Conservation (phyloP, 2,329 filamentous ascomycete species). For the Trichoderma sp. region DNA sequence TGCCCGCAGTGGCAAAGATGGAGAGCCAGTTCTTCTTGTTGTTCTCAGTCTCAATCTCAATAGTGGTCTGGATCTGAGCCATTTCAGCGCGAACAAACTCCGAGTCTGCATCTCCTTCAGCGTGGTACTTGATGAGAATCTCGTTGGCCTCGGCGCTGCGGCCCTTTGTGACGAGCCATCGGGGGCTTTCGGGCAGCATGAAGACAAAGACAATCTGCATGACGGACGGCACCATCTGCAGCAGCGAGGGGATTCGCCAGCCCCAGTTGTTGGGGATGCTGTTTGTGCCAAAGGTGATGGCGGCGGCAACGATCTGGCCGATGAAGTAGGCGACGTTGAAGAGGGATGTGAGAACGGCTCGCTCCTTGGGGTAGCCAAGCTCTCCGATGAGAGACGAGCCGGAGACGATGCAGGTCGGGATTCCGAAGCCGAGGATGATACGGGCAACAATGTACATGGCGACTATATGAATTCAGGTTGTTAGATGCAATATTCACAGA, state of each 20-base stretch:
- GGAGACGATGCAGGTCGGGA: constrained; percentile 3
- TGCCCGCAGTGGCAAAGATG: neutral
- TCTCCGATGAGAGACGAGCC: constrained; percentile 5
- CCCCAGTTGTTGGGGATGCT: constrained; percentile 1
- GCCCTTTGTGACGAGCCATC: constrained; percentile 16
- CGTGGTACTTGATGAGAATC: constrained; percentile 10
- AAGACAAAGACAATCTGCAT: constrained; percentile 10
- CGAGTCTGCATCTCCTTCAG: constrained; percentile 7
- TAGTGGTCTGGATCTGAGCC: neutral
- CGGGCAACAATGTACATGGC: constrained; percentile 10
- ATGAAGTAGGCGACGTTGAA: constrained; percentile 11
- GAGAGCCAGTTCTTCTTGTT: constrained; percentile 2
- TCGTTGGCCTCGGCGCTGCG: constrained; percentile 6
- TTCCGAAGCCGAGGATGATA: constrained; percentile 6
- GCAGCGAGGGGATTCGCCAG: constrained; percentile 16
- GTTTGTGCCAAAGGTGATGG: constrained; percentile 3
- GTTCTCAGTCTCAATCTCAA: neutral
- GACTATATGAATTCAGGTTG: neutral
- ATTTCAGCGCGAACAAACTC: constrained; percentile 17
- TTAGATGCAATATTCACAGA: neutral
- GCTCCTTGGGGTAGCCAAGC: constrained; percentile 6
- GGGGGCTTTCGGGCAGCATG: constrained; percentile 13
- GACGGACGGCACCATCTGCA: constrained; percentile 15
- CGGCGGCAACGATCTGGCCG: neutral
- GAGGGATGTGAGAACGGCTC: neutral